These are phyloP conservation scores for Platanus orientalis DNA, from an alignment of 164 flowering plant species.

Conservation along the genomic window DNA sequence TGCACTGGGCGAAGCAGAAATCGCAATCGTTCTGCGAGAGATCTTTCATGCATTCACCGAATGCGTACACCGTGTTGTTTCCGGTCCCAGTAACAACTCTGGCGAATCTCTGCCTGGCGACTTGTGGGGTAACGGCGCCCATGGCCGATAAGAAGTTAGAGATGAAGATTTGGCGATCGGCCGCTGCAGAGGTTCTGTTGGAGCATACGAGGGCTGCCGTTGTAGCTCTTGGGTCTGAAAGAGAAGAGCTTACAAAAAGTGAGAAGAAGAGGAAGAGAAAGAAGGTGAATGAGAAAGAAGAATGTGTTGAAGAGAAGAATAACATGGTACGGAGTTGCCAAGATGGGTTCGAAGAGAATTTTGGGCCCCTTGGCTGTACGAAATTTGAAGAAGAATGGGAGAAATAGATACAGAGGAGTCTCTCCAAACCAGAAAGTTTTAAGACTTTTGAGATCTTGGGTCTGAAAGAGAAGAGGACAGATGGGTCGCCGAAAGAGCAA, in stretches of 20 bases:
- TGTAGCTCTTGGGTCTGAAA: conserved; percentile 59
- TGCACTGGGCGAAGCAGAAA: conserved; percentile 58
- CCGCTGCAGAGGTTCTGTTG: conserved; percentile 36
- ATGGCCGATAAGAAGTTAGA: conserved; percentile 48
- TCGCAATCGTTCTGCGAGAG: conserved; percentile 52
- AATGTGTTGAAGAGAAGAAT: not conserved
- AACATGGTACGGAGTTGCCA: not conserved
- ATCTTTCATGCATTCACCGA: conserved; percentile 69
- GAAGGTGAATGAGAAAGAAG: not conserved
- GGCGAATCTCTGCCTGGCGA: conserved; percentile 32
- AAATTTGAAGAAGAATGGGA: not conserved
- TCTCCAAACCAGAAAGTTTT: not conserved
- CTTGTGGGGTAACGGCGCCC: conserved; percentile 36
- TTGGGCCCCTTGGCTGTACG: too few species aligned
- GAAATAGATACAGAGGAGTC: not conserved
- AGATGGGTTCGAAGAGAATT: not conserved
- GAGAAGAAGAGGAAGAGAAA: conserved; percentile 6
- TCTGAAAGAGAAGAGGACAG: not conserved
- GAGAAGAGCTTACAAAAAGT: conserved; percentile 6
- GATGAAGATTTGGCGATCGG: conserved; percentile 32
- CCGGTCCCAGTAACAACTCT: conserved; percentile 36
- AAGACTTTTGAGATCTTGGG: not conserved
- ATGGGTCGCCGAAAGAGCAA: too few species aligned
- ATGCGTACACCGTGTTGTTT: conserved; percentile 48
- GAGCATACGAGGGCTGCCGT: conserved; percentile 51